Conservation (phyloP, 2,329 filamentous ascomycete species). For the Calonectria hawksworthii region DNA sequence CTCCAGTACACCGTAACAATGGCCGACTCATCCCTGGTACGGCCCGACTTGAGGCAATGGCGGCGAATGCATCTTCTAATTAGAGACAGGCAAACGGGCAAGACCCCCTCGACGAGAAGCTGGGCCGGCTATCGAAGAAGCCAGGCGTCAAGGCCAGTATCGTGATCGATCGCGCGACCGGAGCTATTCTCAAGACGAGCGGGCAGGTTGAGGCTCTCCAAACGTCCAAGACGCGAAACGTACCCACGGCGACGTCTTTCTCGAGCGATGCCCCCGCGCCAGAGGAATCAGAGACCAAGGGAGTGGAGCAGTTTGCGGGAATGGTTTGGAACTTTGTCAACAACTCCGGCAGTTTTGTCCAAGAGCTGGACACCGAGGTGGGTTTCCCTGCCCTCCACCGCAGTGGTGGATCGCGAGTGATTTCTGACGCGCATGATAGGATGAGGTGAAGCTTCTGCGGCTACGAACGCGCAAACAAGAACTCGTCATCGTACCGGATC, state of each 20-base stretch:
- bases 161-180: conserved; percentile 78
- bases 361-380: conserved; percentile 80
- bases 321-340: conserved; percentile 84
- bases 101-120: conserved; percentile 74
- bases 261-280: conserved; percentile 59
- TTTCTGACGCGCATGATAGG: conserved; percentile 60
- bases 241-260: conserved; percentile 58
- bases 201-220: conserved; percentile 74
- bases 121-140: conserved; percentile 81
- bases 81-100: conserved; percentile 59
- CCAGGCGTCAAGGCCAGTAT: conserved; percentile 84
- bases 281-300: conserved; percentile 66
- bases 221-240: conserved; percentile 53
- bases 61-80: conserved; percentile 5
- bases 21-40: conserved; percentile 44
- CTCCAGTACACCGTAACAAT: conserved; percentile 29
- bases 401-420: conserved; percentile 14
- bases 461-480: conserved; percentile 89
- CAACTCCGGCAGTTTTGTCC: conserved; percentile 76
- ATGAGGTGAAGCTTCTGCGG: conserved; percentile 82
- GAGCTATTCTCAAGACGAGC: conserved; percentile 81
- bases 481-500: conserved; percentile 84
- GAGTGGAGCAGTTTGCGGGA: conserved; percentile 79
- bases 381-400: conserved; percentile 19
- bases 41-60: neutral